Base-by-base conservation (phyloP, 495 filamentous ascomycete genomes). In the Penicillium herquei region DNA sequence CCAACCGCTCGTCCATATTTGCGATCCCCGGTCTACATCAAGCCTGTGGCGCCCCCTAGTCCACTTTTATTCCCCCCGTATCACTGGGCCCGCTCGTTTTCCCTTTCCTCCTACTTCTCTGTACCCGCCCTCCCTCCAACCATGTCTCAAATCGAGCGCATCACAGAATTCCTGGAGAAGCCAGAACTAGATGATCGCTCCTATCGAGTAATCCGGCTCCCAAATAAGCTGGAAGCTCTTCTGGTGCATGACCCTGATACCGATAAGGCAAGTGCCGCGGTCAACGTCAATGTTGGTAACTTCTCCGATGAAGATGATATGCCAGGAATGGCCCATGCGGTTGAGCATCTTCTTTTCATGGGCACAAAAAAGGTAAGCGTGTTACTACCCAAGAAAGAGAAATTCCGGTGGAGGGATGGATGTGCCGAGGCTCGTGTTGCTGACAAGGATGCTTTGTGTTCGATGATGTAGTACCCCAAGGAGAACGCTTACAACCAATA, bases 401-500 rank as follows among this genome's bases (percentile, higher is more conserved):
- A 26, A 26, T 4, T 4, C 21, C 2, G 21, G 21, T 26, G 21
- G 21, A 26, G 21, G 4, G 21, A 26, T 4, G 4, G 43, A 49
- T 57, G 14, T 14, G 30, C 3, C n/a, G 30, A 17, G 11, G 30
- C 26, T 16, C 31, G n/a, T 18, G 18, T 11, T 49, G 54, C 56
- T 67, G 52, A 65, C 50, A 46, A 45, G 34, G 35, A 17, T 30
- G 52, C 51, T 8, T 37, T 21, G 40, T 45, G n/a, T 35, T 51
- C 30, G 45, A 17, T 26, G 4, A 43, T 68, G 7, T 52, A 89
- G 86, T 98, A 94, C 66, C 94, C 94, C 13, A 83, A 84, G 71
- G 94, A 99, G 75, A 99, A 99, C 68, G 94, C 84, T 55, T 99
- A 99, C 76, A 91, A 90, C 58, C 86, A 92, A 67, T 99, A 95